Evolutionary conservation across 2,329 filamentous ascomycete genomes (phyloP).

Genomic region (Magnaporthiopsis rhizophila): DNA sequence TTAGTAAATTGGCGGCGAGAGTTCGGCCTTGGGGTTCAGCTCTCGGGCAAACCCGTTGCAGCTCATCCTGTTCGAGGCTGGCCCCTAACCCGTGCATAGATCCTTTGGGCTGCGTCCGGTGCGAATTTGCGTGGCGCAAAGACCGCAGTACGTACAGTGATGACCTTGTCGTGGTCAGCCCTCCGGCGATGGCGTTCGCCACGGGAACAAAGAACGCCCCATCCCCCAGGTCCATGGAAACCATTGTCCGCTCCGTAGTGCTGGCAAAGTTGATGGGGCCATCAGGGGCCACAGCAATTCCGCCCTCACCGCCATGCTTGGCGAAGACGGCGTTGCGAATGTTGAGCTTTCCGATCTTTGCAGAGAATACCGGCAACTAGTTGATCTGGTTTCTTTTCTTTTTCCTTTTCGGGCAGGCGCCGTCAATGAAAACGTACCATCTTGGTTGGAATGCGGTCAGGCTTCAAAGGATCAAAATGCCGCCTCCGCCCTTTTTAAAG

Average conservation of each 20-base stretch:
- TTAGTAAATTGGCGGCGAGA: no score
- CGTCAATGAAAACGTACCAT: background rate
- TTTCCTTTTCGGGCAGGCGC: no score
- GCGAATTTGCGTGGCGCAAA: no score
- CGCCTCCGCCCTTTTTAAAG: background rate
- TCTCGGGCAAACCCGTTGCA: no score
- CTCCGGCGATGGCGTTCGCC: background rate
- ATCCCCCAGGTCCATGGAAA: conserved; percentile 1
- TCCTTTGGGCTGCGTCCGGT: no score
- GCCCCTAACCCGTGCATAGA: no score
- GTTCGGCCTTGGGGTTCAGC: no score
- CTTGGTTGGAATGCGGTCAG: background rate
- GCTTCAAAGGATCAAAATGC: background rate
- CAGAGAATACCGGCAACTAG: background rate
- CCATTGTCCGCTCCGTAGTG: background rate
- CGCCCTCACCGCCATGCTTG: background rate
- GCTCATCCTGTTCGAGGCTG: no score
- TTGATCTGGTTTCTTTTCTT: no score
- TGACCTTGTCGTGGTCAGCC: background rate
- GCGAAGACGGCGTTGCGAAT: conserved; percentile 1
- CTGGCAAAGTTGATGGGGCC: background rate
- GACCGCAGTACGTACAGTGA: no score
- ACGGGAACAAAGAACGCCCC: conserved; percentile 1
- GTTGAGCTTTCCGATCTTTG: conserved; percentile 4
- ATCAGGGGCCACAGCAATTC: background rate